Conservation (phyloP, 2,329 filamentous ascomycete genomes). For the Amphichorda felina region DNA sequence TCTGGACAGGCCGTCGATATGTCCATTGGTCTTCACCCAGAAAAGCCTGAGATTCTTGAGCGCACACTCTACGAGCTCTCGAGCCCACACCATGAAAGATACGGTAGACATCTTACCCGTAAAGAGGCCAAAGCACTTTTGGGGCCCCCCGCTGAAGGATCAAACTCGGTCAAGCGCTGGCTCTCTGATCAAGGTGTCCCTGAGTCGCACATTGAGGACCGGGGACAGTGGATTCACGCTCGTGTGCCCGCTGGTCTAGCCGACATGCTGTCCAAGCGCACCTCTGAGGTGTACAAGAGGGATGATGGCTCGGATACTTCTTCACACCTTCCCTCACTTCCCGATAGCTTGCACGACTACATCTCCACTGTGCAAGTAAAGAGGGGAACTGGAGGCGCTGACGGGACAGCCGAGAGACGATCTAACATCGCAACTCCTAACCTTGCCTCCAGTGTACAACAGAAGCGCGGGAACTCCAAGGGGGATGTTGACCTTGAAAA, state of each 20-base stretch:
- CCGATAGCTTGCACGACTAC: slow-evolving; percentile 14
- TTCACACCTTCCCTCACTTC: slow-evolving; percentile 19
- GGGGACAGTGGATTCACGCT: slow-evolving; percentile 28
- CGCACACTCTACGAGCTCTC: slow-evolving; percentile 34
- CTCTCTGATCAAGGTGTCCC: slow-evolving; percentile 24
- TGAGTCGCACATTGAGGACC: slow-evolving; percentile 20
- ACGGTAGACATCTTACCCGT: slow-evolving; percentile 35
- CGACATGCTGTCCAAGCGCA: slow-evolving; percentile 15
- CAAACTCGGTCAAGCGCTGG: slow-evolving; percentile 30
- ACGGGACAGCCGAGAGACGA: too few relatives aligned
- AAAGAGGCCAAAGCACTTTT: slow-evolving; percentile 37
- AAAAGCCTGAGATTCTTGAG: slow-evolving; percentile 20
- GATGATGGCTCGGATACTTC: too few relatives aligned
- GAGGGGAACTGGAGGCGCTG: too few relatives aligned
- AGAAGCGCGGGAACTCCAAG: background rate
- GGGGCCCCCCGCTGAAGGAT: slow-evolving; percentile 24
- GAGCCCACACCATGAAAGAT: slow-evolving; percentile 30
- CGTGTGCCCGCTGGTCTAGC: slow-evolving; percentile 24
- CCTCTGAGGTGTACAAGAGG: too few relatives aligned
- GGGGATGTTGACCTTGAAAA: slow-evolving; percentile 6
- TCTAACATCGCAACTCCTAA: too few relatives aligned
- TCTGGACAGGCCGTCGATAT: slow-evolving; percentile 6
- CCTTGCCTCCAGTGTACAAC: too few relatives aligned
- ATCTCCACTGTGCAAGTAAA: slow-evolving; percentile 35
- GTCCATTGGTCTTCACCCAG: slow-evolving; percentile 16